phyloP scores from a whole-genome alignment of 306 rosid species.

The Cicer bijugum region DNA sequence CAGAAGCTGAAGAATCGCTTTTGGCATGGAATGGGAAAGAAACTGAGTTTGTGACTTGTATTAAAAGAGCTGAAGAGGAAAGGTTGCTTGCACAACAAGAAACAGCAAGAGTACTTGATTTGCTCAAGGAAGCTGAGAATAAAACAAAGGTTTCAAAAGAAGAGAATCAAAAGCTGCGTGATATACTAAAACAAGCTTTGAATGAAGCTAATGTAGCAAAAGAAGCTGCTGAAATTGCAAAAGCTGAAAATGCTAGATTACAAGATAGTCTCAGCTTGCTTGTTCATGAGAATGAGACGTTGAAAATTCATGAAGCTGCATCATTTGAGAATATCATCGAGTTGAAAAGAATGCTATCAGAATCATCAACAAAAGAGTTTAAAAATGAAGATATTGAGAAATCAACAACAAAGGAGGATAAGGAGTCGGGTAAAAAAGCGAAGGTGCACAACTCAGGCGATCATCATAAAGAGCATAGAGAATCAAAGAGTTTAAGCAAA shows the following conservation, averaged over 20 bases:
- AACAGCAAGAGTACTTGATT: conserved; percentile 44
- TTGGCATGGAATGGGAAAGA: conserved; percentile 80
- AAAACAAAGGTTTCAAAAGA: conserved; percentile 59
- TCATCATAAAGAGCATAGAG: conserved; percentile 35
- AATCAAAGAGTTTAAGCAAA: conserved; percentile 45
- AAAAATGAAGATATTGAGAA: conserved; percentile 53
- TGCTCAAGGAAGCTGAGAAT: conserved; percentile 50
- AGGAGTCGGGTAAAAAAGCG: conserved; percentile 42
- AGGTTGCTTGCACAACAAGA: conserved; percentile 57
- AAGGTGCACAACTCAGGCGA: conserved; percentile 32
- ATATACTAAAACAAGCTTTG: conserved; percentile 86
- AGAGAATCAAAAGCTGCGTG: conserved; percentile 75
- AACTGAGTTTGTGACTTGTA: conserved; percentile 72
- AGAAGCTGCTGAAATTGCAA: conserved; percentile 80
- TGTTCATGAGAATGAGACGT: conserved; percentile 62
- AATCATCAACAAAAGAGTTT: conserved; percentile 51
- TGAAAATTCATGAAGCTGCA: conserved; percentile 66
- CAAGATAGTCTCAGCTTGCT: conserved; percentile 61
- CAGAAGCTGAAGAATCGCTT: conserved; percentile 82
- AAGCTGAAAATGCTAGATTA: conserved; percentile 65
- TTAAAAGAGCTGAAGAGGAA: conserved; percentile 74
- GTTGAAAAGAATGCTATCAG: conserved; percentile 64
- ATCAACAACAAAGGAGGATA: conserved; percentile 42
- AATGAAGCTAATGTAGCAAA: conserved; percentile 82
- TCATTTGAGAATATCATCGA: conserved; percentile 67